Percentiles rank a stretch among this genome's conserved stretches.
Evolutionary conservation across 179 eudicot species (phyloP).

Genomic region (Vitellaria paradoxa): DNA sequence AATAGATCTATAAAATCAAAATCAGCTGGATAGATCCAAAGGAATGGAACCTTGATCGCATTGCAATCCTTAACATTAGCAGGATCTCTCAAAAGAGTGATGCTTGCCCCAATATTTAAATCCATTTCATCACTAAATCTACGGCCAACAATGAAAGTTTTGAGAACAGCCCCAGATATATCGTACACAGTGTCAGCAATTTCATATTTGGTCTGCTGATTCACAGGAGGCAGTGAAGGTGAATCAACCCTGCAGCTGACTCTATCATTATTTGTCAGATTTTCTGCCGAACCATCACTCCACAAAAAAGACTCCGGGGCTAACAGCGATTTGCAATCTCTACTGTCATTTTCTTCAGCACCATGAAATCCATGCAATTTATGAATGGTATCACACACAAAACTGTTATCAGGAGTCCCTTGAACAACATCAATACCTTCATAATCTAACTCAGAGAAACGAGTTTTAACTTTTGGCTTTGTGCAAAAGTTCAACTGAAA

Average conservation of each 20-base stretch:
- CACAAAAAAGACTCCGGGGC: constrained; percentile 20
- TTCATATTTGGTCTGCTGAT: constrained; percentile 28
- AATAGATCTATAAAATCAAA: constrained; percentile 1
- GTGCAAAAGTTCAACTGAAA: constrained; percentile 67
- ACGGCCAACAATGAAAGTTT: constrained; percentile 84
- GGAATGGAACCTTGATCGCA: constrained; percentile 73
- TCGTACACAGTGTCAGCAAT: constrained; percentile 26
- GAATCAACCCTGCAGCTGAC: constrained; percentile 17
- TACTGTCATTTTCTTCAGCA: constrained; percentile 23
- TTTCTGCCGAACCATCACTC: constrained; percentile 24
- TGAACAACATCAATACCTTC: constrained; percentile 21
- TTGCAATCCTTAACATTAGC: constrained; percentile 70
- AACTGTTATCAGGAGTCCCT: constrained; percentile 19
- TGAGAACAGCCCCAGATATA: constrained; percentile 40
- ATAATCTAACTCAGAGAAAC: constrained; percentile 20
- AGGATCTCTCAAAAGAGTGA: constrained; percentile 69
- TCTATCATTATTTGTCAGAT: constrained; percentile 15
- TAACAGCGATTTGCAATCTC: constrained; percentile 20
- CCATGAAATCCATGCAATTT: constrained; percentile 13
- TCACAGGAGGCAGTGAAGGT: constrained; percentile 16
- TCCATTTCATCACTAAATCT: constrained; percentile 53
- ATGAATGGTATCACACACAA: constrained; percentile 10
- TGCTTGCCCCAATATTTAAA: constrained; percentile 41
- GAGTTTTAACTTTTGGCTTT: constrained; percentile 24
- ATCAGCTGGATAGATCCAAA: constrained; percentile 5